Conservation (phyloP, 2,329 filamentous ascomycete genomes). For the Scorias spongiosa region DNA sequence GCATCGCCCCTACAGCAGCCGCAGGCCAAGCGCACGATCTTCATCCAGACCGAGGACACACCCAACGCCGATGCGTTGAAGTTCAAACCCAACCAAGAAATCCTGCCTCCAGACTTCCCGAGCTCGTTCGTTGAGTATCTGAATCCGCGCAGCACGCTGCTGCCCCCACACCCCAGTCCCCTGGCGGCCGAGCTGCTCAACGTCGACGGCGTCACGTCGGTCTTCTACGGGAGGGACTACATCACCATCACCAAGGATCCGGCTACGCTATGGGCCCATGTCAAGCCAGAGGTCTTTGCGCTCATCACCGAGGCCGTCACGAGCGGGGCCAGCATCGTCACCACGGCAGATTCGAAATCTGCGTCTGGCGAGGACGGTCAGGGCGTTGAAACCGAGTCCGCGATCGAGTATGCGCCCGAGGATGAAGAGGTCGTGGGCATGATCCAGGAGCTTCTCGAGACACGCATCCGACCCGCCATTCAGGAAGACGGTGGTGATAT, state of each 20-base stretch:
- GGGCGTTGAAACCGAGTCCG: conserved; percentile 36
- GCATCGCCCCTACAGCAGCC: conserved; percentile 17
- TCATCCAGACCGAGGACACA: conserved; percentile 92
- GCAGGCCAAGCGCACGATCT: conserved; percentile 53
- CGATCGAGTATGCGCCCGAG: conserved; percentile 73
- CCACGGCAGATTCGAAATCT: conserved; percentile 42
- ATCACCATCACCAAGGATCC: conserved; percentile 89
- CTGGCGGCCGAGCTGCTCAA: conserved; percentile 82
- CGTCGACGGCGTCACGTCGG: conserved; percentile 83
- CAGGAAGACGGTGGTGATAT: conserved; percentile 98
- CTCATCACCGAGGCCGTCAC: conserved; percentile 88
- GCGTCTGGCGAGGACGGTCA: conserved; percentile 30
- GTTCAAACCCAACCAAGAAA: conserved; percentile 78
- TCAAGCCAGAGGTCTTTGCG: conserved; percentile 89
- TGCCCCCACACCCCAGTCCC: conserved; percentile 78
- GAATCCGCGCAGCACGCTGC: conserved; percentile 71
- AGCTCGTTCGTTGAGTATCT: conserved; percentile 85
- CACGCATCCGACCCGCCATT: conserved; percentile 83
- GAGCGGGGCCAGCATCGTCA: conserved; percentile 68
- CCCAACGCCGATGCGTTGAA: conserved; percentile 91
- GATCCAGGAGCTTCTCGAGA: conserved; percentile 97
- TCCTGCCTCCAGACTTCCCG: conserved; percentile 59
- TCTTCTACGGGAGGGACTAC: conserved; percentile 91
- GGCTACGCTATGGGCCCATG: conserved; percentile 82
- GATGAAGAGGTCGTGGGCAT: conserved; percentile 91